These are phyloP conservation scores for Hapsidospora chrysogenum DNA, from an alignment of 495 filamentous ascomycete genomes.

Conservation along the genomic window DNA sequence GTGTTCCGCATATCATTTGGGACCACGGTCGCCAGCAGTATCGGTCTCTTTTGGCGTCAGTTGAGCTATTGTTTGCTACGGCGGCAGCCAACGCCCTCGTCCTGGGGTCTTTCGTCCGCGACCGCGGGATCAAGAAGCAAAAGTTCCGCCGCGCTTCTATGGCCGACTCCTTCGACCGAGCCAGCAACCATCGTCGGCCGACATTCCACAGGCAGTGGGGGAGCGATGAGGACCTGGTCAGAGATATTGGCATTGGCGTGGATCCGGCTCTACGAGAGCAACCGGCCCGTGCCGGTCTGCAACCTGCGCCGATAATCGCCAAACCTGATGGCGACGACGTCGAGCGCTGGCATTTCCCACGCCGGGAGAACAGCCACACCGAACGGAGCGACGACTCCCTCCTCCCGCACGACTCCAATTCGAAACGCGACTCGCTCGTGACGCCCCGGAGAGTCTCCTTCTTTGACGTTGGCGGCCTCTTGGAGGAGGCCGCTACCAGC, in stretches of 20 bases:
- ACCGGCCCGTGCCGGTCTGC: slow-evolving; percentile 9
- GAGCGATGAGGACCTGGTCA: slow-evolving; percentile 64
- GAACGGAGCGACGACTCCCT: slow-evolving; percentile 18
- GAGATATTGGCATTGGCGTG: slow-evolving; percentile 51
- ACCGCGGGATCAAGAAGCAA: slow-evolving; percentile 61
- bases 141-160: slow-evolving; percentile 46
- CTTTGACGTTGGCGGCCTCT: slow-evolving; percentile 54
- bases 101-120: slow-evolving; percentile 67
- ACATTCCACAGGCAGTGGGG: slow-evolving; percentile 52
- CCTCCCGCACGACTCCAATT: slow-evolving; percentile 7
- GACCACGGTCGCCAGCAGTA: slow-evolving; percentile 49
- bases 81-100: slow-evolving; percentile 63
- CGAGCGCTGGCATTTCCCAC: slow-evolving; percentile 22
- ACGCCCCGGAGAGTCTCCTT: slow-evolving; percentile 40
- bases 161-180: slow-evolving; percentile 26
- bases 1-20: slow-evolving; percentile 53
- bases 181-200: slow-evolving; percentile 23
- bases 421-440: slow-evolving; percentile 16
- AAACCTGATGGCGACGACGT: slow-evolving; percentile 11
- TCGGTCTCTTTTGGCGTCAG: slow-evolving; percentile 58
- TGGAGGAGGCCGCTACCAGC: slow-evolving; percentile 21
- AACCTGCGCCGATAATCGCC: slow-evolving; percentile 15
- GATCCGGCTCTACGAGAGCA: slow-evolving; percentile 36
- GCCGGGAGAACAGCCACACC: slow-evolving; percentile 8
- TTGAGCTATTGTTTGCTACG: slow-evolving; percentile 65